Base-by-base conservation (phyloP, 345 rosid genomes). In the Salix suchowensis region DNA sequence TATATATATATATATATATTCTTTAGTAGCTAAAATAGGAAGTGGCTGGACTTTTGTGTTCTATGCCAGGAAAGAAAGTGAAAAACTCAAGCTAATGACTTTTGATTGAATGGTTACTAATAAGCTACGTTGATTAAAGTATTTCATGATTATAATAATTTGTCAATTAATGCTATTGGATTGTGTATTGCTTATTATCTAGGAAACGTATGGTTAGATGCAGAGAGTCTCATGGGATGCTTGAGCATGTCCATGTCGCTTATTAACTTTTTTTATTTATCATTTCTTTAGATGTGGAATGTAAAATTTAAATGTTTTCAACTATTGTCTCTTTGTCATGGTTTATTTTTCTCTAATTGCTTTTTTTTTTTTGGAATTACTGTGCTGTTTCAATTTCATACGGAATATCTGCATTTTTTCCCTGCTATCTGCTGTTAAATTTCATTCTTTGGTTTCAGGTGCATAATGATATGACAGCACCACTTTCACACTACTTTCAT, bases 401-500 rank as follows among this genome's bases (percentile, higher is more conserved):
- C 32, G 1, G 21, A 19, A 19, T 67, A 37, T 26, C 6, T 54
- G 40, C 65, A 16, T n/a, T 24, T 23, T 40, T 5, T 3, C 2
- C 28, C 14, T 14, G 61, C 15, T 14, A 55, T 34, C 52, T 40
- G 67, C 11, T 26, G 50, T 6, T 13, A 15, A 13, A 42, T n/a
- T 2, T 7, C 26, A 74, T 21, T 65, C 30, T 46, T 74, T 77
- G 65, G 65, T 72, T 82, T 75, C 92, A 96, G 98, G 98, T 92
- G 69, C 97, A 88, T 42, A 94, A 92, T 30, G 91, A 90, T 28
- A 96, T 94, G 97, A 84, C 77, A 44, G 95, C 94, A 78, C 97
- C 97, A 7, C 60, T 96, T 85, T 94, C 97, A 1, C 95, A 91
- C 86, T 94, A 94, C n/a, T 79, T 92, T 88, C 87, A 91, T 96